phyloP scores from a whole-genome alignment of 2,329 filamentous ascomycete species.

The Venturia asperata region DNA sequence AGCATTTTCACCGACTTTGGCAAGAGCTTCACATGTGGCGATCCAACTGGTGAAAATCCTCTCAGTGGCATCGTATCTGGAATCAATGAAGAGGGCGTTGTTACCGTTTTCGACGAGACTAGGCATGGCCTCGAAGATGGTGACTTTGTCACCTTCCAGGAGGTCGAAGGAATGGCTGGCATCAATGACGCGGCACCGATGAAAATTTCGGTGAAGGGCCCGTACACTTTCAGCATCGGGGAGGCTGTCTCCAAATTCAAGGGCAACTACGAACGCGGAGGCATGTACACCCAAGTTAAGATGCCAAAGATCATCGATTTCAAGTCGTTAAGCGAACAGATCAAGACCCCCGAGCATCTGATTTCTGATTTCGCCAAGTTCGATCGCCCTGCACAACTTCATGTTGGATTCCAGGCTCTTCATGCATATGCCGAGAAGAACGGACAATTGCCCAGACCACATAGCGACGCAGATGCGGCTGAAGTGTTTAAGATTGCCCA shows the following conservation, averaged over 20 bases:
- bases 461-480: constrained; percentile 75
- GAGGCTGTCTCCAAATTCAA: constrained; percentile 66
- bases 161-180: constrained; percentile 84
- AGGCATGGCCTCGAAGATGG: constrained; percentile 93
- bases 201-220: constrained; percentile 86
- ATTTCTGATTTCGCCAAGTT: constrained; percentile 98
- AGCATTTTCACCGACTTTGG: constrained; percentile 97
- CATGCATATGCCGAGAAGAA: constrained; percentile 75
- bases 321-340: constrained; percentile 66
- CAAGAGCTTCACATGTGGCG: constrained; percentile 82
- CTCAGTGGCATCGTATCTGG: constrained; percentile 81
- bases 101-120: constrained; percentile 90
- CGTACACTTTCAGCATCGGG: constrained; percentile 95
- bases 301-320: constrained; percentile 95
- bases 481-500: constrained; percentile 71
- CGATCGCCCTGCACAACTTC: constrained; percentile 84
- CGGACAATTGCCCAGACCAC: constrained; percentile 68
- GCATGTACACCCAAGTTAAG: constrained; percentile 92
- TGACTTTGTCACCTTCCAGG: constrained; percentile 90
- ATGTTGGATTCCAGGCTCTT: constrained; percentile 85
- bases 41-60: constrained; percentile 83
- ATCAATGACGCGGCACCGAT: constrained; percentile 77
- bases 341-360: constrained; percentile 82
- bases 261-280: constrained; percentile 80
- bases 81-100: constrained; percentile 82